These are phyloP conservation scores for Symbiotaphrina buchneri DNA, from an alignment of 495 filamentous ascomycete genomes.

Conservation along the genomic window DNA sequence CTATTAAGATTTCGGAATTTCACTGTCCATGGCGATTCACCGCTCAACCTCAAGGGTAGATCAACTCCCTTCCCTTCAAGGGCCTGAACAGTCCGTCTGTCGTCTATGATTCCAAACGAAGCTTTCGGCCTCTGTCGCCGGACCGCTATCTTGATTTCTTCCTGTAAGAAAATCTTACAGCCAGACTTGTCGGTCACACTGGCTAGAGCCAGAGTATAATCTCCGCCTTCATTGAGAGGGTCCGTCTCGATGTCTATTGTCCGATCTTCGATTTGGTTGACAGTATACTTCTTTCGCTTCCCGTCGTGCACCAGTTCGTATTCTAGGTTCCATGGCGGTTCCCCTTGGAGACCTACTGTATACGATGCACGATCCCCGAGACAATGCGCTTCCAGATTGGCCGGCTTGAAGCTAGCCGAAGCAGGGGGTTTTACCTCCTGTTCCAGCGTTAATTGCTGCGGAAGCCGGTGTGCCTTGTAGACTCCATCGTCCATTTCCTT, in stretches of 20 bases:
- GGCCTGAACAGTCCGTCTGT: conserved; percentile 42
- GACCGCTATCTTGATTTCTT: conserved; percentile 63
- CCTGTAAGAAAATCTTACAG: conserved; percentile 65
- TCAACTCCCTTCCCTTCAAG: conserved; percentile 51
- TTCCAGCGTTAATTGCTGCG: conserved; percentile 34
- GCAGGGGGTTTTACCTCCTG: conserved; percentile 87
- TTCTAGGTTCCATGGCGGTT: conserved; percentile 69
- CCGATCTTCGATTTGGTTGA: conserved; percentile 37
- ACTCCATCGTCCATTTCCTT: conserved; percentile 55
- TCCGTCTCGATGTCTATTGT: conserved; percentile 61
- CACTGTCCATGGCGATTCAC: conserved; percentile 62
- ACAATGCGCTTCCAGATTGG: conserved; percentile 37
- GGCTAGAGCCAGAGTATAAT: conserved; percentile 63
- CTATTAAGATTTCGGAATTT: conserved; percentile 43
- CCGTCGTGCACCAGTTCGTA: conserved; percentile 88
- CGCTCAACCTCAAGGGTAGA: conserved; percentile 64
- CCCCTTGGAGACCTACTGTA: conserved; percentile 51
- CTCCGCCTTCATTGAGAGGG: conserved; percentile 52
- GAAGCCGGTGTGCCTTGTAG: conserved; percentile 38
- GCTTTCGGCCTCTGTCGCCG: conserved; percentile 68
- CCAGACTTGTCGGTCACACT: conserved; percentile 68
- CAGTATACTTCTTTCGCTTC: conserved; percentile 44
- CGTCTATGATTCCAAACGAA: conserved; percentile 62
- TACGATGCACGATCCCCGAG: conserved; percentile 60
- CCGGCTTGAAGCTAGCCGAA: conserved; percentile 44